phyloP scores from a whole-genome alignment of 2,329 filamentous ascomycete genomes.

The Fusarium protoensiforme region DNA sequence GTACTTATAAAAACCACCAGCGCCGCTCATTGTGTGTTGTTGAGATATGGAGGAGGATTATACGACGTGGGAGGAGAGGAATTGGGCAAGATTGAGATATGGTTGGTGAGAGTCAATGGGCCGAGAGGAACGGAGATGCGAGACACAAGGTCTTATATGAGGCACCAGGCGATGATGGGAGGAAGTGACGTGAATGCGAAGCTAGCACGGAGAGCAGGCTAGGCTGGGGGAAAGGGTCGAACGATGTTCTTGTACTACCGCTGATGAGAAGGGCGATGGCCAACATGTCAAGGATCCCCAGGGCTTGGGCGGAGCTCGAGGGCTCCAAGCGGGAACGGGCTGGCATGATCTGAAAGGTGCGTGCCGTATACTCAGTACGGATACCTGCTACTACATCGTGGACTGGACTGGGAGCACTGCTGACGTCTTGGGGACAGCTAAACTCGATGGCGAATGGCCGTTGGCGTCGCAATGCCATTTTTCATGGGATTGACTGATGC shows the following conservation, averaged over 20 bases:
- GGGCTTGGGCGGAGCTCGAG: conserved; percentile 36
- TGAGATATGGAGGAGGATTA: conserved; percentile 10
- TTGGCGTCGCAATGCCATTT: conserved; percentile 44
- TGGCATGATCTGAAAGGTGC: conserved; percentile 44
- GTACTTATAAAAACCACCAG: conserved; percentile 63
- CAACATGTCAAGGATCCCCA: conserved; percentile 44
- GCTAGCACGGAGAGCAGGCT: conserved; percentile 36
- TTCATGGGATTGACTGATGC: conserved; percentile 44
- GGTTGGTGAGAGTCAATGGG: conserved; percentile 19
- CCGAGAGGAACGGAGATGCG: conserved; percentile 19
- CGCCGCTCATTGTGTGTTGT: conserved; percentile 45
- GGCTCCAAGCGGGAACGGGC: conserved; percentile 40
- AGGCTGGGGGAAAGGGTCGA: conserved; percentile 41
- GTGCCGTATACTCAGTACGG: conserved; percentile 33
- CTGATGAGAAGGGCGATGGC: conserved; percentile 35
- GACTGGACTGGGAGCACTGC: conserved; percentile 27
- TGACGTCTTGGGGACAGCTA: conserved; percentile 43
- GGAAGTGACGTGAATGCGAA: conserved; percentile 40
- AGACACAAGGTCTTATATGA: conserved; percentile 40
- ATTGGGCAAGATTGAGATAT: conserved; percentile 8
- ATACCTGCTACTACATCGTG: conserved; percentile 8
- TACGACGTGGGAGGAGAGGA: conserved; percentile 3
- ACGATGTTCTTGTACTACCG: conserved; percentile 44
- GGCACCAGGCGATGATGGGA: conserved; percentile 25
- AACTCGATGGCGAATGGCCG: conserved; percentile 43